Base-by-base conservation (phyloP, 768 basidiomycete species). In the Dioszegia crocea region DNA sequence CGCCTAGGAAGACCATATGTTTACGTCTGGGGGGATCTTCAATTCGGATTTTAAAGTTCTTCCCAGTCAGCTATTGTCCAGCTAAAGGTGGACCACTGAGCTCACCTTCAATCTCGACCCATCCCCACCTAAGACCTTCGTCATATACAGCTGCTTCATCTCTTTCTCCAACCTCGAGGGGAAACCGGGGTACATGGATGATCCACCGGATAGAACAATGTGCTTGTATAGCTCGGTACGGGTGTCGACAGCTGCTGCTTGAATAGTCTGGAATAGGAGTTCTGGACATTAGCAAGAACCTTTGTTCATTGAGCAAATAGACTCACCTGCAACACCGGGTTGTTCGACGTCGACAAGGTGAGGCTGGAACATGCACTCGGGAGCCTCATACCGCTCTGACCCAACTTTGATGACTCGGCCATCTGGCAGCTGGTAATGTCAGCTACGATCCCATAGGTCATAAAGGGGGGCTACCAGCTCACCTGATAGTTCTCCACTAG, bases 301-400 rank as follows among this genome's bases (percentile, higher is more conserved):
- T 19, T 3, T 19, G 19, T 16, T 11, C 3, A 49, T 26, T 31
- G 29, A n/a, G 1, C 17, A 2, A 23, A 38, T n/a, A 21, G 30
- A 77, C 81, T 41, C 58, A 89, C 90, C 90, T 79, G 93, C 93
- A 48, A 97, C 86, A 44, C 94, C 94, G 5, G 91, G 91, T 73
- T 96, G 93, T 76, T 99, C 96, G 46, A 98, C 81, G 69, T 99
- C 94, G 45, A 98, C 92, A 3, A 99, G 83, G 77, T 94, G 90
- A 21, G 96, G 96, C 76, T 99, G 94, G 86, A 99, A 98, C 91
- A 98, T 92, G 80, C 96, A 98, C 79, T 99, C 96, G 4, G 96
- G 94, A 12, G 94, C 96, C 79, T 98, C 94, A 73, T 97, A 99
- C 12, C 96, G 88, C 76, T 99, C 96, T 0, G 92, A 91, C 27